Evolutionary conservation across 2,329 filamentous ascomycete genomes (phyloP).

Genomic region (Exutisphaerella laricina): DNA sequence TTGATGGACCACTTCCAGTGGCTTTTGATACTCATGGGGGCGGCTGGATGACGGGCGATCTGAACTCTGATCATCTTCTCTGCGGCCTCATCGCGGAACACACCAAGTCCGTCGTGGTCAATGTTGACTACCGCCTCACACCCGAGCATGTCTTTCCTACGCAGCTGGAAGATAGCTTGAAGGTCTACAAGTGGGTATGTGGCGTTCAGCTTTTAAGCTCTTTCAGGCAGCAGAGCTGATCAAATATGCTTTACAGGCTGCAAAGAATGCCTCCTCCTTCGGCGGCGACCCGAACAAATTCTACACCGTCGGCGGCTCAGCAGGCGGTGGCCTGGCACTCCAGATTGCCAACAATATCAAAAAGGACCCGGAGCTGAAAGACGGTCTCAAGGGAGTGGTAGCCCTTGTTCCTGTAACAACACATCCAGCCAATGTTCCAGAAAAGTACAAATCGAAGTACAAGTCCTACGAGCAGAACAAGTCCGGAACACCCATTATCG

Average conservation of each 20-base stretch:
- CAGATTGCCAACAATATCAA: conserved; percentile 21
- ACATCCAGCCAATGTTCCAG: conserved; percentile 25
- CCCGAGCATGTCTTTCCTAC: conserved; percentile 44
- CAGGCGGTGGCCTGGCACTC: conserved; percentile 23
- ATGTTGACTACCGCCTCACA: conserved; percentile 42
- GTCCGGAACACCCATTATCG: conserved; percentile 20
- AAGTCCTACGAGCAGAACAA: conserved; percentile 21
- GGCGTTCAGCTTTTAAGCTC: neutral
- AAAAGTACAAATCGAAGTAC: conserved; percentile 23
- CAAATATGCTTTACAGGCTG: conserved; percentile 12
- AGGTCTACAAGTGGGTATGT: conserved; percentile 37
- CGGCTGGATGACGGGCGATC: conserved; percentile 25
- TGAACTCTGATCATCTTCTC: conserved; percentile 22
- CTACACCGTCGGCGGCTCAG: conserved; percentile 28
- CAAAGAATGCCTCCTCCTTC: conserved; percentile 22
- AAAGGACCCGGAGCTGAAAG: conserved; percentile 34
- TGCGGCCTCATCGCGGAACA: conserved; percentile 22
- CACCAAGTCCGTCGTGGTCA: conserved; percentile 29
- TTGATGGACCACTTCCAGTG: conserved; percentile 16
- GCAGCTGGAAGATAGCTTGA: conserved; percentile 38
- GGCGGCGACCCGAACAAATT: conserved; percentile 19
- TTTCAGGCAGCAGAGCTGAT: neutral
- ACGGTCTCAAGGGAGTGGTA: conserved; percentile 30
- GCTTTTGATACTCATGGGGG: conserved; percentile 23
- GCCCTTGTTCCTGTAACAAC: conserved; percentile 36